Evolutionary conservation across 805 yeast species (phyloP), one percentile per base, ranked within the genome.

Genomic region (Monosporozyma aerobia): DNA sequence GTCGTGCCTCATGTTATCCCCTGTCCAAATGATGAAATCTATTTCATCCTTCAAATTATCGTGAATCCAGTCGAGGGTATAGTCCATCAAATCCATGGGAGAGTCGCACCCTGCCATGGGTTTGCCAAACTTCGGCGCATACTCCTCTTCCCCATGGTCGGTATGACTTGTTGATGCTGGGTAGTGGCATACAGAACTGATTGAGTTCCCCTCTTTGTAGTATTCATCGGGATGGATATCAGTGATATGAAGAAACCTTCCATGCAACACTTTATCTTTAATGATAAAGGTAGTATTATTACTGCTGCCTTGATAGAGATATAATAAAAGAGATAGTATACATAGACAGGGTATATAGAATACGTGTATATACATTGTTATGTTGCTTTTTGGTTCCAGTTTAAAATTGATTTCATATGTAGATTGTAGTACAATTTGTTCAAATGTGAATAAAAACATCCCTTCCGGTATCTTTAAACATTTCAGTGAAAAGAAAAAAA

Each of bases 1-100:
- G 65, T 87, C 95, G 65, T 87, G 96, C 52, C 95, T 75, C 47
- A 86, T 79, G 60, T 87, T 88, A 68, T 88, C 96, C 33, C 96
- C 96, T 0, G 96, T 87, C 96, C 96, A 88, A 13, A 88, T 77
- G 11, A 88, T 83, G 68, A 88, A 88, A 65, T 88, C 96, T 48
- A 88, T 82, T 57, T 87, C 81, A 65, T 86, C 94, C 55, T 74
- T 78, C 54, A 88, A 65, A 54, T 87, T 81, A 11, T 73, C 72
- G 22, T 74, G 67, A 2, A 88, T 71, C 94, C 95, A 88, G 32
- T 75, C 64, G 51, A 88, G 68, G 0, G 95, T 87, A 16, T 74
- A 74, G 9, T 80, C 72, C 67, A 84, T 80, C 48, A 88, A 67
- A 1, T 69, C 68, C 64, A 81, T 65, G 2, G 96, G 89, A 1